These are phyloP conservation scores for Solanum habrochaites DNA, from an alignment of 257 asterid genomes.

Conservation along the genomic window DNA sequence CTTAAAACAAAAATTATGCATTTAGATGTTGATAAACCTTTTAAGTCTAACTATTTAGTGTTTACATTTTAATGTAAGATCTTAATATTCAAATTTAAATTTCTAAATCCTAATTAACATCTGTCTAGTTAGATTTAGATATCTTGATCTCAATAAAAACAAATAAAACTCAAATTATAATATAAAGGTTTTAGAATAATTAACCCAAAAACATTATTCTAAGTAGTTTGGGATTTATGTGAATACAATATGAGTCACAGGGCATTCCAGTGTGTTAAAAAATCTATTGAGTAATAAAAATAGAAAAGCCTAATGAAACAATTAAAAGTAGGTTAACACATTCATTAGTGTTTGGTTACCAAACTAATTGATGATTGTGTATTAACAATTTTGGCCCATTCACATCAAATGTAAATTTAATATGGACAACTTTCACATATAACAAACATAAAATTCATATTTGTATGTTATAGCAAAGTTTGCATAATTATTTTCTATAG, in stretches of 20 bases:
- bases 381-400: background rate
- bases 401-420: background rate
- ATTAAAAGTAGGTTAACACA: background rate
- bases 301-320: background rate
- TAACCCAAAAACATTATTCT: background rate
- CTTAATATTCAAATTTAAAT: no score
- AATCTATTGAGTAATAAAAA: background rate
- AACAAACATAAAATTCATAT: no score
- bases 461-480: no score
- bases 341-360: background rate
- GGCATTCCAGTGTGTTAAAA: background rate
- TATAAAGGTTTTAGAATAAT: background rate
- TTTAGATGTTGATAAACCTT: background rate
- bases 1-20: no score
- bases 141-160: background rate
- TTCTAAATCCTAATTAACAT: no score
- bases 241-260: background rate
- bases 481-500: no score
- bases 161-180: no score
- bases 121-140: fast-evolving
- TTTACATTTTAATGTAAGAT: no score
- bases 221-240: background rate
- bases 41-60: background rate
- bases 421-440: no score
- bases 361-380: background rate